Conservation (phyloP, 768 basidiomycete genomes). For the Mrakia hoshinonis region DNA sequence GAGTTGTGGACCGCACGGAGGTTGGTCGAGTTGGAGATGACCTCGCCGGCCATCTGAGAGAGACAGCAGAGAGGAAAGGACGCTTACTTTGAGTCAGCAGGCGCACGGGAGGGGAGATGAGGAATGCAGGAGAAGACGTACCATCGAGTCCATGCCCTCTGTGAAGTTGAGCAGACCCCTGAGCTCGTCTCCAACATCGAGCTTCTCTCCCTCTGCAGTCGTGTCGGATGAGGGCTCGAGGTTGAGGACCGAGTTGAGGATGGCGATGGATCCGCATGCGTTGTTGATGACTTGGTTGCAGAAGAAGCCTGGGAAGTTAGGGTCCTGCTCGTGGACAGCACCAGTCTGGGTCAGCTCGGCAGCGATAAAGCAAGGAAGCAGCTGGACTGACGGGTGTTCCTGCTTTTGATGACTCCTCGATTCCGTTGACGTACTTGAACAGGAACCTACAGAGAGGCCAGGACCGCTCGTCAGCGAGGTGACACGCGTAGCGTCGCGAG, state of each 20-base stretch:
- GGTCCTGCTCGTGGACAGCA: conserved; percentile 50
- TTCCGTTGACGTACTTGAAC: conserved; percentile 26
- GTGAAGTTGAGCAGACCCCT: conserved; percentile 68
- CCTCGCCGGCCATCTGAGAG: conserved; percentile 51
- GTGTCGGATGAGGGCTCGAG: conserved; percentile 32
- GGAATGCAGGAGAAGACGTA: conserved; percentile 37
- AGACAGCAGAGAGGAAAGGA: conserved; percentile 41
- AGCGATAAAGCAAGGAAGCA: neutral
- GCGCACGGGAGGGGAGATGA: conserved; percentile 41
- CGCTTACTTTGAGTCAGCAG: neutral
- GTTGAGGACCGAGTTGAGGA: conserved; percentile 67
- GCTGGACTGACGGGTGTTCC: conserved; percentile 1
- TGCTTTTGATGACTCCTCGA: conserved; percentile 15
- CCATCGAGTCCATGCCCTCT: conserved; percentile 66
- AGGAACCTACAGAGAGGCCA: no score
- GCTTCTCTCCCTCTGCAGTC: conserved; percentile 31
- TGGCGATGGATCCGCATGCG: conserved; percentile 91
- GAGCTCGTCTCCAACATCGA: conserved; percentile 49
- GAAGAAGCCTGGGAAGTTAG: conserved; percentile 76
- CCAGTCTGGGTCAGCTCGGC: neutral
- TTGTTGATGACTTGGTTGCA: conserved; percentile 47
- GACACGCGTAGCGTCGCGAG: no score
- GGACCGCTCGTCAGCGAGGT: no score
- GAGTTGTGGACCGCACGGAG: conserved; percentile 74
- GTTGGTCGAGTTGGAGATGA: conserved; percentile 3